A percentile compares a stretch with the other conserved stretches of the same genome.
These are phyloP conservation scores for Pseudofabraea citricarpa DNA, from an alignment of 2,329 filamentous ascomycete species.

Conservation along the genomic window DNA sequence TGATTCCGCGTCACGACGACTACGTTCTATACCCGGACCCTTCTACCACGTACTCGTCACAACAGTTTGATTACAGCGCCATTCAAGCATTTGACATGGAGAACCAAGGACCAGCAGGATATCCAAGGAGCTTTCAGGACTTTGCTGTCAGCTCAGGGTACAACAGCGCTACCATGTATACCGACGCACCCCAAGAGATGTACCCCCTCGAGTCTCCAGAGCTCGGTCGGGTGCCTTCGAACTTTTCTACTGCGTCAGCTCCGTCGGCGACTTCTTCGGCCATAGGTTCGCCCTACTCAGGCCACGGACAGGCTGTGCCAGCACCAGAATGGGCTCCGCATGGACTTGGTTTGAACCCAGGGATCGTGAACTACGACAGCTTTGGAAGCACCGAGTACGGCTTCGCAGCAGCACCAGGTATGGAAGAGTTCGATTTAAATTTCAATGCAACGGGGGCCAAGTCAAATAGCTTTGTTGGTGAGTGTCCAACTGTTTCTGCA, in stretches of 20 bases:
- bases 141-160: constrained; percentile 40
- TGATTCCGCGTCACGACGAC: constrained; percentile 30
- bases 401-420: constrained; percentile 23
- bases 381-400: constrained; percentile 24
- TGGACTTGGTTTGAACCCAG: constrained; percentile 24
- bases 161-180: constrained; percentile 41
- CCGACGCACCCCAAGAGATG: constrained; percentile 28
- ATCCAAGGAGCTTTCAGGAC: constrained; percentile 20
- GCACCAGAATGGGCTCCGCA: constrained; percentile 24
- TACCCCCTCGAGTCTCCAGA: constrained; percentile 22
- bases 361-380: constrained; percentile 25
- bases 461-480: constrained; percentile 38
- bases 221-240: constrained; percentile 22
- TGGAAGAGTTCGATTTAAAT: constrained; percentile 30
- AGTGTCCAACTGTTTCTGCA: constrained; percentile 34
- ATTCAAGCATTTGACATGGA: constrained; percentile 39
- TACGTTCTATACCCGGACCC: constrained; percentile 43
- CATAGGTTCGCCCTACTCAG: constrained; percentile 28
- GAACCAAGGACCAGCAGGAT: constrained; percentile 28
- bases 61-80: constrained; percentile 43
- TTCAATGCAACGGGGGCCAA: constrained; percentile 35
- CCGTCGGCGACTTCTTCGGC: constrained; percentile 27
- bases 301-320: constrained; percentile 22
- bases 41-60: constrained; percentile 33
- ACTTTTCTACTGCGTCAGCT: constrained; percentile 27